These are phyloP conservation scores for Monilinia fructicola DNA, from an alignment of 2,329 filamentous ascomycete species.

Conservation along the genomic window DNA sequence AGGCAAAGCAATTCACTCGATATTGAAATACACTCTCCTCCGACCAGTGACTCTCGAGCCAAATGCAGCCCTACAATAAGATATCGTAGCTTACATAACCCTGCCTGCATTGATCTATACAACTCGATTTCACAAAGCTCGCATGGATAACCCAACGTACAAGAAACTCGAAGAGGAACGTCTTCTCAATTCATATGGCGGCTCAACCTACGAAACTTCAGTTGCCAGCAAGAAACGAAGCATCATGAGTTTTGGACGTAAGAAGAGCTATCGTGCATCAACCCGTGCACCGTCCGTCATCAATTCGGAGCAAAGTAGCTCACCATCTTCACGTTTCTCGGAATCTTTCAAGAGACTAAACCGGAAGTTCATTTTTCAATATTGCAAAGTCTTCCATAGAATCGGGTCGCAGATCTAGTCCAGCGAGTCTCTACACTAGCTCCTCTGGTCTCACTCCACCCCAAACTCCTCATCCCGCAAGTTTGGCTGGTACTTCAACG, in stretches of 20 bases:
- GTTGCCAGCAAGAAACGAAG: conserved; percentile 48
- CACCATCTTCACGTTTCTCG: conserved; percentile 70
- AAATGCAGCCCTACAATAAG: conserved; percentile 64
- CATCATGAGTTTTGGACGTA: conserved; percentile 47
- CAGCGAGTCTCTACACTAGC: conserved; percentile 46
- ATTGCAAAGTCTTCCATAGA: conserved; percentile 76
- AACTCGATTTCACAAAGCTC: conserved; percentile 83
- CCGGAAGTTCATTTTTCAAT: conserved; percentile 73
- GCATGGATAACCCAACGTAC: conserved; percentile 91
- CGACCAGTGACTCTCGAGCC: conserved; percentile 70
- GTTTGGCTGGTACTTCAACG: conserved; percentile 33
- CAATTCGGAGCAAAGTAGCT: conserved; percentile 72
- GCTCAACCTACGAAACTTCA: conserved; percentile 47
- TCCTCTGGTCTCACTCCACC: conserved; percentile 43
- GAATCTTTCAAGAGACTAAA: conserved; percentile 66
- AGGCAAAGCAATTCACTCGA: conserved; percentile 89
- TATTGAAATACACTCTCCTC: conserved; percentile 87
- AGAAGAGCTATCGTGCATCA: conserved; percentile 54
- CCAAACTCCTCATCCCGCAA: conserved; percentile 31
- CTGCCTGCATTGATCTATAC: conserved; percentile 82
- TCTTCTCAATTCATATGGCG: conserved; percentile 69
- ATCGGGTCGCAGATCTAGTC: conserved; percentile 45
- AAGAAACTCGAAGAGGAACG: conserved; percentile 66
- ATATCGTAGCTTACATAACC: conserved; percentile 74
- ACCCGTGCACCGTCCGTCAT: conserved; percentile 54